Evolutionary conservation across 371 early-diverging fungal genomes (phyloP).

Genomic region (Rhizopus sp.): DNA sequence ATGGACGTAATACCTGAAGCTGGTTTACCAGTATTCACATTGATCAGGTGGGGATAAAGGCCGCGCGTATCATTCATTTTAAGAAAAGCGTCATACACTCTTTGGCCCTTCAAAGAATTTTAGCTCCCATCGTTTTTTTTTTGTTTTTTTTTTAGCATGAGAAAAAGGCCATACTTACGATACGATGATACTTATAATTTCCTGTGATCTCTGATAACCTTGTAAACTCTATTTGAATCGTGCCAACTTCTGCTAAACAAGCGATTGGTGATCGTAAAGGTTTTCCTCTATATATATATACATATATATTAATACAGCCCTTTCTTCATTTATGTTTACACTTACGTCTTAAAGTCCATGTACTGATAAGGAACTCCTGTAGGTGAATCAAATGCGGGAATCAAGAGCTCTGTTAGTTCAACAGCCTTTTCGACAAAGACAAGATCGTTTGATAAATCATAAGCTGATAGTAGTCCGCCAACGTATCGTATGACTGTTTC

Average conservation of each 20-base stretch:
- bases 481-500: constrained; percentile 89
- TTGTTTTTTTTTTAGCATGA: neutral
- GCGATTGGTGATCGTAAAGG: constrained; percentile 30
- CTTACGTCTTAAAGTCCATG: constrained; percentile 41
- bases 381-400: constrained; percentile 60
- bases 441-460: constrained; percentile 60
- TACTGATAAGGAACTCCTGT: constrained; percentile 65
- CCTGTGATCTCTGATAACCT: constrained; percentile 76
- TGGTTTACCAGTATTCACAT: constrained; percentile 30
- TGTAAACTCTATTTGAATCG: constrained; percentile 86
- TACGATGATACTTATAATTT: constrained; percentile 59
- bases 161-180: constrained; percentile 31
- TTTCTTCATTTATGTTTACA: constrained; percentile 51
- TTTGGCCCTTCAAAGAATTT: constrained; percentile 38
- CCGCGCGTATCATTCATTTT: constrained; percentile 37
- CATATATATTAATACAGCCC: constrained; percentile 34
- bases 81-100: constrained; percentile 43
- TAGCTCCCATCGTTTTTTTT: neutral
- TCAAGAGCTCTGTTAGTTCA: constrained; percentile 54
- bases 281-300: constrained; percentile 29
- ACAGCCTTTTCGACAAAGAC: constrained; percentile 51
- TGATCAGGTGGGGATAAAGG: constrained; percentile 48
- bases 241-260: constrained; percentile 84
- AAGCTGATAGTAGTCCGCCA: constrained; percentile 83
- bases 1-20: constrained; percentile 17